phyloP scores from a whole-genome alignment of 352 stramenopile species.

The Thraustochytrium striatum region DNA sequence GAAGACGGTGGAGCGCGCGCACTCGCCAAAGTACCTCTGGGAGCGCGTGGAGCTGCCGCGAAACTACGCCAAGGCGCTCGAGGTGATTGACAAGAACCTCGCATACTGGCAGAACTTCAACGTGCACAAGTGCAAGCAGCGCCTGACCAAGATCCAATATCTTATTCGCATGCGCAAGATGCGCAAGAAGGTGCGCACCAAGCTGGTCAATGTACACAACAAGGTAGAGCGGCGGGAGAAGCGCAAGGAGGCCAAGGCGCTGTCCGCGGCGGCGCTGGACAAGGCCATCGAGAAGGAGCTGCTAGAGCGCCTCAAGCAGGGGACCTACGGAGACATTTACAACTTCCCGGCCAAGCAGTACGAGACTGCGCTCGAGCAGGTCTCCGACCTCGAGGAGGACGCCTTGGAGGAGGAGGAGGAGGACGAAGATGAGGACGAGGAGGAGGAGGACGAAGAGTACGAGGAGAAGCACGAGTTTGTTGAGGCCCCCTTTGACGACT shows the following conservation, averaged over 20 bases:
- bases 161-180: constrained; percentile 97
- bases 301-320: constrained; percentile 91
- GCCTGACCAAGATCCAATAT: constrained; percentile 98
- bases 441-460: constrained; percentile 27
- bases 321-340: constrained; percentile 99
- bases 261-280: constrained; percentile 61
- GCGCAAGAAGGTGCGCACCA: constrained; percentile 49
- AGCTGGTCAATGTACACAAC: constrained; percentile 50
- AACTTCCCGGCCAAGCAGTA: constrained; percentile 94
- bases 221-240: constrained; percentile 91
- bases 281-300: constrained; percentile 93
- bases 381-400: constrained; percentile 55
- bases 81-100: constrained; percentile 89
- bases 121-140: constrained; percentile 96
- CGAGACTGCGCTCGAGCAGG: constrained; percentile 69
- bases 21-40: constrained; percentile 97
- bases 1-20: constrained; percentile 97
- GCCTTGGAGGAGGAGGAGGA: constrained; percentile 50
- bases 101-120: constrained; percentile 97
- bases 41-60: constrained; percentile 93
- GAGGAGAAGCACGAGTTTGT: constrained; percentile 16
- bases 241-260: constrained; percentile 92
- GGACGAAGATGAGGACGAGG: constrained; percentile 11
- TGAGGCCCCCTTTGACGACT: constrained; percentile 17
- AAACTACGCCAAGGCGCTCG: constrained; percentile 93